Base-by-base conservation (phyloP, 73 alveolate species). In the Paramecium primaurelia region DNA sequence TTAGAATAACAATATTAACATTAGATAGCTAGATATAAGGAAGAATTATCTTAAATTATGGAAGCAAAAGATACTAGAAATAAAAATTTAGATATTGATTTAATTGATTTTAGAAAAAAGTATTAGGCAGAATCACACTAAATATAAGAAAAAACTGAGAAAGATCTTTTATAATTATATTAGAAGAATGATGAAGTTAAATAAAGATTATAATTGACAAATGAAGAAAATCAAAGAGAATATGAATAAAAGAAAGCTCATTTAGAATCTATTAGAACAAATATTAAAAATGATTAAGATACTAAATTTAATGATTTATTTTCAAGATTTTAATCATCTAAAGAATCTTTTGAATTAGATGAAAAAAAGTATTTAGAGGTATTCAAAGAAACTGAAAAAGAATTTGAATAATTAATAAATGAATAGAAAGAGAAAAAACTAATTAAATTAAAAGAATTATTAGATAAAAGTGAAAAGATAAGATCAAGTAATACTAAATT, bases 401-500 rank as follows among this genome's bases (percentile, higher is more conserved):
- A 89, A 49, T 83, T 58, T 71, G 90, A 89, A 45, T 58, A 45
- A 14, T 51, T 71, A 14, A 49, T 89, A 40, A 71, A 47, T 42
- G 58, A 71, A 51, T 34, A 77, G 32, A 89, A 89, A 32, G 64
- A 89, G 34, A 71, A 89, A 18, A 77, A 71, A 25, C 44, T 59
- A 8, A 54, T 59, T 45, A 83, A 45, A 12, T 71, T 71, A 47
- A 85, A 89, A 14, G 90, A 89, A 26, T 58, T 71, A 28, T 40
- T 71, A 14, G 77, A 89, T 7, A 71, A 83, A 51, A 71, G 92
- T 64, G 94, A 89, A 51, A 68, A 89, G n/a, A 71, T 71, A n/a
- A 89, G 94, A 47, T 59, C 92, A 9, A 58, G 80, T 4, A 89
- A 89, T 47, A 71, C 94, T 20, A 89, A 89, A 64, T 47, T 58